Evolutionary conservation across 257 asterid species (phyloP).

Genomic region (Solanum microdontum): DNA sequence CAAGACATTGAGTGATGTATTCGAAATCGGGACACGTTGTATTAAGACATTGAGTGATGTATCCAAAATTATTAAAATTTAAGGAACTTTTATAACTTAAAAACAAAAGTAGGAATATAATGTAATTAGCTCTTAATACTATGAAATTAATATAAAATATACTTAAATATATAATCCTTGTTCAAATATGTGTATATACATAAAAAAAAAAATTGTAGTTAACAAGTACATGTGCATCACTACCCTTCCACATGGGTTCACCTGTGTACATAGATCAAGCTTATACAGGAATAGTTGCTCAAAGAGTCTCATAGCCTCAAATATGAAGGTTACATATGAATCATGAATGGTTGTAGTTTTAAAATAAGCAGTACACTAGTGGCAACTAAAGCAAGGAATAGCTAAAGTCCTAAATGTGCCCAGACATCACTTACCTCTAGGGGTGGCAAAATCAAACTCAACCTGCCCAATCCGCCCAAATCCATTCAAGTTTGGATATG

Average conservation of each 20-base stretch:
- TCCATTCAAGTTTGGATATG: background rate
- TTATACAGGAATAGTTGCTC: background rate
- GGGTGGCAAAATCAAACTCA: background rate
- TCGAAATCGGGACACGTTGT: background rate
- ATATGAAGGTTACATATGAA: background rate
- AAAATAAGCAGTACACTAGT: background rate
- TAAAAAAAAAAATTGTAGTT: background rate
- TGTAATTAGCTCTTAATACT: background rate
- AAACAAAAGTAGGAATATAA: too few relatives aligned
- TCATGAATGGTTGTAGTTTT: background rate
- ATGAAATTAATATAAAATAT: background rate
- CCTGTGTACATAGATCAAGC: background rate
- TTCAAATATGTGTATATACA: background rate
- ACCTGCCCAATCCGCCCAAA: background rate
- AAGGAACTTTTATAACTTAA: background rate
- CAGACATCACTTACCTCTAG: background rate
- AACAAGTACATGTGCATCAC: background rate
- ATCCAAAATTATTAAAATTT: background rate
- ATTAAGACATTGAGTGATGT: background rate
- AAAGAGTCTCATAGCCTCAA: background rate
- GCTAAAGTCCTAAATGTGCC: background rate
- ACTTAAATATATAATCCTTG: background rate
- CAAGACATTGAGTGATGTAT: background rate
- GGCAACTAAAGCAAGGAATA: background rate
- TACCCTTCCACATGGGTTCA: background rate